Percentiles rank a stretch among this genome's conserved stretches.
Conservation (phyloP, 1,139 yeast genomes). For the Geotrichum histeridarum region DNA sequence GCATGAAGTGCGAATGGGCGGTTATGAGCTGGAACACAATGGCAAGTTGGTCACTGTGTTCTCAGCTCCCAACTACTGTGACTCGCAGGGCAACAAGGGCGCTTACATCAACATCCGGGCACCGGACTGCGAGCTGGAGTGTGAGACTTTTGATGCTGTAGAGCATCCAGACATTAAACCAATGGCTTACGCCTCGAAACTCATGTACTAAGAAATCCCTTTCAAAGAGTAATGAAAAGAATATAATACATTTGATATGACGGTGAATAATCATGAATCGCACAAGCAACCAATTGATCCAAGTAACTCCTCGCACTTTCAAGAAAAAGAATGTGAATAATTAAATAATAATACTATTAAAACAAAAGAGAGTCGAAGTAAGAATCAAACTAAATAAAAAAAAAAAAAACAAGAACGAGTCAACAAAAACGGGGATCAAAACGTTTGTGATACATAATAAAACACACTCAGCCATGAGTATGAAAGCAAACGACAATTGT, state of each 20-base stretch:
- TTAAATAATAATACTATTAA: neutral
- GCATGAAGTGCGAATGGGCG: conserved; percentile 91
- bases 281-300: neutral
- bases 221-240: too few species aligned
- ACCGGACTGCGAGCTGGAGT: conserved; percentile 53
- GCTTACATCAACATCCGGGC: conserved; percentile 70
- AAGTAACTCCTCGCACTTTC: neutral
- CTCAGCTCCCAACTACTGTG: conserved; percentile 97
- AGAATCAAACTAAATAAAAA: neutral
- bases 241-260: too few species aligned
- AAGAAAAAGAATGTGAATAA: neutral
- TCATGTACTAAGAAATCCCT: conserved; percentile 29
- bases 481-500: neutral
- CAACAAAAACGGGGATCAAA: neutral
- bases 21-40: conserved; percentile 81
- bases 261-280: too few species aligned
- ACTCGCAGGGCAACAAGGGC: conserved; percentile 82
- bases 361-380: neutral
- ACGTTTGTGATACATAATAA: neutral
- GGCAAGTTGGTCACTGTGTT: conserved; percentile 86
- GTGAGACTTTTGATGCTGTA: conserved; percentile 67
- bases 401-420: neutral
- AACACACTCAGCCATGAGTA: neutral
- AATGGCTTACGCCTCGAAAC: conserved; percentile 73
- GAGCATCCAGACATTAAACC: conserved; percentile 90